phyloP scores from a whole-genome alignment of 306 rosid species.

The Cyamopsis tetragonoloba region DNA sequence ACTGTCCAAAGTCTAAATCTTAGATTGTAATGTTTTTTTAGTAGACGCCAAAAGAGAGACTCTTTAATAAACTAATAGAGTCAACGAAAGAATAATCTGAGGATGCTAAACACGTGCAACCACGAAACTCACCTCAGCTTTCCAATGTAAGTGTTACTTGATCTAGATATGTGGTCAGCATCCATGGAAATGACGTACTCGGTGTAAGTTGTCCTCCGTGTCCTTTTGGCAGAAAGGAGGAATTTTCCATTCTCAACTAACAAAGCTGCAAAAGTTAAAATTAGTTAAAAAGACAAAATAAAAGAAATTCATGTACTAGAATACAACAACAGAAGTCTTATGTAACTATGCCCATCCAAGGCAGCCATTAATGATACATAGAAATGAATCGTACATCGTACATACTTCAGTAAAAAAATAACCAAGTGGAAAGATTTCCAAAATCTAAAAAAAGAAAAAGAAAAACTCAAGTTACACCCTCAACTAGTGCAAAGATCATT shows the following conservation, averaged over 20 bases:
- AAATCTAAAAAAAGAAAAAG: no score
- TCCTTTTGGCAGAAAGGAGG: slow-evolving; percentile 90
- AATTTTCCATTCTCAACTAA: slow-evolving; percentile 87
- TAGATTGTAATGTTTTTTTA: neutral
- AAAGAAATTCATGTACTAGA: neutral
- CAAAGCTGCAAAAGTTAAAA: slow-evolving; percentile 50
- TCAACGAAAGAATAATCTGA: neutral
- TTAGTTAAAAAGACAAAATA: neutral
- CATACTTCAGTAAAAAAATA: neutral
- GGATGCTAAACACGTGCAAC: neutral
- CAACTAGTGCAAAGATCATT: neutral
- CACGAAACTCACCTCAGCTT: slow-evolving; percentile 59
- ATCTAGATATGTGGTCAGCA: slow-evolving; percentile 80
- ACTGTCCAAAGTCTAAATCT: neutral
- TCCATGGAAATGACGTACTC: slow-evolving; percentile 91
- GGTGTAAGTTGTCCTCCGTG: slow-evolving; percentile 84
- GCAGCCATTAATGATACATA: neutral
- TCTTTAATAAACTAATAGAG: neutral
- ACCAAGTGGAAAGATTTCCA: neutral
- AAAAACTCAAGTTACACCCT: neutral
- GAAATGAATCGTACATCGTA: neutral
- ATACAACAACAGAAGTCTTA: neutral
- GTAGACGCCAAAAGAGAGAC: neutral
- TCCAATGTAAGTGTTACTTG: slow-evolving; percentile 86
- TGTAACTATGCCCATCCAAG: neutral